Percentiles rank a stretch among this genome's conserved stretches.
These are phyloP conservation scores for Alternaria viburni DNA, from an alignment of 2,329 filamentous ascomycete genomes.

Conservation along the genomic window DNA sequence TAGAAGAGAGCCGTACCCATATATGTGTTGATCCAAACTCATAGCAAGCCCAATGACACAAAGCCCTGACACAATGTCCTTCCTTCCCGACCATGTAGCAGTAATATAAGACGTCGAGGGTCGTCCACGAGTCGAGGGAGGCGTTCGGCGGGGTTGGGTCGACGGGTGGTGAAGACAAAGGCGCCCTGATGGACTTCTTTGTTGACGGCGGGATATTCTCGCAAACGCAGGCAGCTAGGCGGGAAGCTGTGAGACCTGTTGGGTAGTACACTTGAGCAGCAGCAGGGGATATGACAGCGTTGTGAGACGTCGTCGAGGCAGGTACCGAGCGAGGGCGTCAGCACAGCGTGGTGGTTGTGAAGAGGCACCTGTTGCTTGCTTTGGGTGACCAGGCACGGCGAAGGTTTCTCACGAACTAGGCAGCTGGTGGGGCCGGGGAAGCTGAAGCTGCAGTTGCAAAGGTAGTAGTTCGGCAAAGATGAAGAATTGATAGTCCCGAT, in stretches of 20 bases:
- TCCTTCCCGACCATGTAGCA: slow-evolving; percentile 41
- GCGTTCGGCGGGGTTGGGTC: slow-evolving; percentile 19
- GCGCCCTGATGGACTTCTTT: slow-evolving; percentile 29
- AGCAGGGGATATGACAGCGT: slow-evolving; percentile 31
- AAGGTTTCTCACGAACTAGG: slow-evolving; percentile 37
- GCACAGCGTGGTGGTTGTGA: slow-evolving; percentile 29
- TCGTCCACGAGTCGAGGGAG: slow-evolving; percentile 9
- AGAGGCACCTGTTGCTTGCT: slow-evolving; percentile 22
- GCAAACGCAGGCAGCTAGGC: slow-evolving; percentile 27
- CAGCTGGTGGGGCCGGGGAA: slow-evolving; percentile 38
- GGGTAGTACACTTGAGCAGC: slow-evolving; percentile 30
- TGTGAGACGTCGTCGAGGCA: slow-evolving; percentile 43
- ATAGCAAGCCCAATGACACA: slow-evolving; percentile 46
- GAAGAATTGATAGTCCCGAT: slow-evolving; percentile 41
- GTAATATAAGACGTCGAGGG: slow-evolving; percentile 22
- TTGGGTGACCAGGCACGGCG: slow-evolving; percentile 30
- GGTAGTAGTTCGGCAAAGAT: slow-evolving; percentile 33
- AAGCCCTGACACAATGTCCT: slow-evolving; percentile 15
- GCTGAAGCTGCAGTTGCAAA: slow-evolving; percentile 36
- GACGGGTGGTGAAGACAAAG: slow-evolving; percentile 12
- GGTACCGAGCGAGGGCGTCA: slow-evolving; percentile 35
- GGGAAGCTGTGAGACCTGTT: slow-evolving; percentile 38
- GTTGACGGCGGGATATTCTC: slow-evolving; percentile 23
- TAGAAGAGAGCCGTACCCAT: slow-evolving; percentile 47
- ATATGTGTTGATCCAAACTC: slow-evolving; percentile 50